A percentile compares a stretch with the other conserved stretches of the same genome.
phyloP scores from a whole-genome alignment of 2,329 filamentous ascomycete species.

The Beauveria sp. region DNA sequence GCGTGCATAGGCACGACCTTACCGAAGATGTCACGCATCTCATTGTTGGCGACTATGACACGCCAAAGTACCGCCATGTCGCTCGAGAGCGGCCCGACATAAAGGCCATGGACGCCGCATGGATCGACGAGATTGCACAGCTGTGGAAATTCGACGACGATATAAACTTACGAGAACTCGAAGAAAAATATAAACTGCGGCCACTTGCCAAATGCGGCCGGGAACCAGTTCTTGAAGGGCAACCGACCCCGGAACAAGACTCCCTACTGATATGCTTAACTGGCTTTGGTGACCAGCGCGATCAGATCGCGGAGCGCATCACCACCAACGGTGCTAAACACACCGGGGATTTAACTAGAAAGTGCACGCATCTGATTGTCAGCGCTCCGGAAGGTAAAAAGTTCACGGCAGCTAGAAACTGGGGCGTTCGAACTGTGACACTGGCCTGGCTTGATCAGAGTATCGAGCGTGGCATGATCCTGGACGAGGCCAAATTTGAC shows the following conservation, averaged over 20 bases:
- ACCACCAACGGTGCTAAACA: conserved; percentile 71
- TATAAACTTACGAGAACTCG: conserved; percentile 64
- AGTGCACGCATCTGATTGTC: conserved; percentile 82
- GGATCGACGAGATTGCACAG: conserved; percentile 72
- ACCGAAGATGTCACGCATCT: conserved; percentile 96
- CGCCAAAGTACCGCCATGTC: conserved; percentile 92
- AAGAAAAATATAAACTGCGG: conserved; percentile 56
- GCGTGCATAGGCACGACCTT: conserved; percentile 79
- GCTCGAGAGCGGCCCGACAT: conserved; percentile 84
- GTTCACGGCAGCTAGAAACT: conserved; percentile 77
- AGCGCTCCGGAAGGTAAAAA: conserved; percentile 76
- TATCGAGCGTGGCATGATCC: conserved; percentile 76
- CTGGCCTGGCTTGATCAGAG: conserved; percentile 82
- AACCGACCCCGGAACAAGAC: conserved; percentile 16
- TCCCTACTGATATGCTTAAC: conserved; percentile 47
- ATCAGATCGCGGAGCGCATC: conserved; percentile 61
- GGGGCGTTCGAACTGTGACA: conserved; percentile 73
- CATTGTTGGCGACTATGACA: conserved; percentile 81
- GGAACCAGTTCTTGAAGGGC: conserved; percentile 24
- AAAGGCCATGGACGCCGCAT: conserved; percentile 70
- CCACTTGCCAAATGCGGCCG: conserved; percentile 51
- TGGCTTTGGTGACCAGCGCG: conserved; percentile 56
- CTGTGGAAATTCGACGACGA: conserved; percentile 77
- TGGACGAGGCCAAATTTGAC: conserved; percentile 82
- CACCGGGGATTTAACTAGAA: conserved; percentile 77